phyloP scores from a whole-genome alignment of 192 early-diverging fungal species.

The Entomortierella lignicola region DNA sequence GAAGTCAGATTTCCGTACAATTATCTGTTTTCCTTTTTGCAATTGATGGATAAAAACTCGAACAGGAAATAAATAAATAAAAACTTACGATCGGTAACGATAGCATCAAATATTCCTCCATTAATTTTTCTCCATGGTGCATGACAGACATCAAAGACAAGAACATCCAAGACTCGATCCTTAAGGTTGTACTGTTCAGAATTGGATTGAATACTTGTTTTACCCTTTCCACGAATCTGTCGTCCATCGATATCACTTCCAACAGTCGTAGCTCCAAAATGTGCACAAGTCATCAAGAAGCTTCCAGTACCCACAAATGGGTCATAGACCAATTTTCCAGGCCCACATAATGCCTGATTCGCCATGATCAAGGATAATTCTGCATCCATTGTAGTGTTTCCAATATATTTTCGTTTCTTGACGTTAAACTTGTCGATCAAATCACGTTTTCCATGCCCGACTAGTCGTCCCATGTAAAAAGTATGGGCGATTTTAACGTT shows the following conservation, averaged over 20 bases:
- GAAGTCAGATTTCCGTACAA: too few relatives aligned
- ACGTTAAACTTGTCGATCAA: constrained; percentile 88
- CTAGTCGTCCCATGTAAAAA: constrained; percentile 79
- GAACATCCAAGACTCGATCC: constrained; percentile 79
- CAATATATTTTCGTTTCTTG: constrained; percentile 95
- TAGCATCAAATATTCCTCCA: constrained; percentile 82
- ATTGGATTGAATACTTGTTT: constrained; percentile 75
- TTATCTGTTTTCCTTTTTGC: background rate
- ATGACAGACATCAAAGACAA: constrained; percentile 89
- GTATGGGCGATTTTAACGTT: constrained; percentile 43
- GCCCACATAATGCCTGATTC: constrained; percentile 86
- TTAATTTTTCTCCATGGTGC: constrained; percentile 79
- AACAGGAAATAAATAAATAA: too few relatives aligned
- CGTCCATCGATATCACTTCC: constrained; percentile 98
- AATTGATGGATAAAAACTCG: background rate
- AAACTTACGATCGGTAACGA: constrained; percentile 83
- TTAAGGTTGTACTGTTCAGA: constrained; percentile 84
- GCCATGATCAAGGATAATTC: constrained; percentile 97
- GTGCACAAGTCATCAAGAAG: constrained; percentile 92
- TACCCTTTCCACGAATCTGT: constrained; percentile 92
- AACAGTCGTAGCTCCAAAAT: constrained; percentile 92
- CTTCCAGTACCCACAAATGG: constrained; percentile 98
- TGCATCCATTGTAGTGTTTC: constrained; percentile 98
- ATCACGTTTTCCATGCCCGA: constrained; percentile 78
- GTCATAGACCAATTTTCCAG: constrained; percentile 88